Evolutionary conservation across 352 stramenopile species (phyloP).

Genomic region (Globisporangium rhizosaccharum): DNA sequence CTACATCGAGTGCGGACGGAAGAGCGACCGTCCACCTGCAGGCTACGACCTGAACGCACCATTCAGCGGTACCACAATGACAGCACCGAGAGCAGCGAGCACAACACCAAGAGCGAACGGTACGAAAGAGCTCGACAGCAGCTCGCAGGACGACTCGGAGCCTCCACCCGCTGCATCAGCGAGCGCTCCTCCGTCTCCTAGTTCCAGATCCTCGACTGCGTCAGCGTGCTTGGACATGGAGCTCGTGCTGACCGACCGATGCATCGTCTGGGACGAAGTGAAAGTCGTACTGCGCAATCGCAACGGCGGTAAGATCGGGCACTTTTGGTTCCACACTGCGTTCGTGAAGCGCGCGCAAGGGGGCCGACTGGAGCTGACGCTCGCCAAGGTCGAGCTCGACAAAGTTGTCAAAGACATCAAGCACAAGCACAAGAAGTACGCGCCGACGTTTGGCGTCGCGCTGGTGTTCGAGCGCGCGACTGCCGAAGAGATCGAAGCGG

Average conservation of each 20-base stretch:
- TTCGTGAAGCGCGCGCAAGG: conserved; percentile 26
- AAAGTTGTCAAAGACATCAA: conserved; percentile 67
- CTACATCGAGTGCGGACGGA: conserved; percentile 36
- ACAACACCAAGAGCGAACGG: background rate
- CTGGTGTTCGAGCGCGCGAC: conserved; percentile 42
- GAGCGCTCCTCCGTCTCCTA: background rate
- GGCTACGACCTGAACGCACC: conserved; percentile 20
- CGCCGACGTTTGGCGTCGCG: conserved; percentile 39
- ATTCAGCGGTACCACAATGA: conserved; percentile 15
- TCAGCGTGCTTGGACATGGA: conserved; percentile 26
- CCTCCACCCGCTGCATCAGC: background rate
- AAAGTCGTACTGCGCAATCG: conserved; percentile 44
- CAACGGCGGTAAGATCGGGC: conserved; percentile 33
- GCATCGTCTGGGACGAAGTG: conserved; percentile 62
- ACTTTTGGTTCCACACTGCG: conserved; percentile 80
- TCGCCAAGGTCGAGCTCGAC: conserved; percentile 66
- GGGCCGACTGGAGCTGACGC: conserved; percentile 24
- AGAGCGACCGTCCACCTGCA: background rate
- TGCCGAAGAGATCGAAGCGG: conserved; percentile 18
- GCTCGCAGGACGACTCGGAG: conserved; percentile 6
- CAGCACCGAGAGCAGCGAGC: background rate
- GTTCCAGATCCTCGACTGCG: background rate
- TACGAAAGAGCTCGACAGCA: background rate
- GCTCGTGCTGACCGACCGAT: conserved; percentile 27
- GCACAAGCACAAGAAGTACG: conserved; percentile 58